Evolutionary conservation across 192 early-diverging fungal genomes (phyloP).

Genomic region (Coemansia sp.): DNA sequence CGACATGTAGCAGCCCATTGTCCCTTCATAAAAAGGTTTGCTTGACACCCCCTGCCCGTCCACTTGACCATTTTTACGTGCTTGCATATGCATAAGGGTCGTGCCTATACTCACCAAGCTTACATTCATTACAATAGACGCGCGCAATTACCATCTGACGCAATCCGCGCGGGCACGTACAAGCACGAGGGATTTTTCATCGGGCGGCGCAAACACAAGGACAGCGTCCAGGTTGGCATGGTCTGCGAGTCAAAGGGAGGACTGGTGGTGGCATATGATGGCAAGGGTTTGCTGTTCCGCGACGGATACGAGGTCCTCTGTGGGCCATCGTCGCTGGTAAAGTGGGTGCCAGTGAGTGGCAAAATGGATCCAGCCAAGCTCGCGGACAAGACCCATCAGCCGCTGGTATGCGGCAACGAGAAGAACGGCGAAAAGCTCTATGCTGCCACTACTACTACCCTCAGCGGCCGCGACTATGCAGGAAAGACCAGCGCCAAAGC

Average conservation of each 20-base stretch:
- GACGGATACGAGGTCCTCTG: slow-evolving; percentile 38
- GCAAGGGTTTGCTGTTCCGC: slow-evolving; percentile 32
- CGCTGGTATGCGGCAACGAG: slow-evolving; percentile 53
- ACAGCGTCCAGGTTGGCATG: slow-evolving; percentile 40
- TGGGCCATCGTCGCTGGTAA: slow-evolving; percentile 5
- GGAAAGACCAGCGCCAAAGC: slow-evolving; percentile 42
- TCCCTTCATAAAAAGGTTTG: not conserved
- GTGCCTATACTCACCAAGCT: not conserved
- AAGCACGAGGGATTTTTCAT: slow-evolving; percentile 24
- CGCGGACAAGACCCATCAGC: slow-evolving; percentile 5
- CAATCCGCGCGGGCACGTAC: slow-evolving; percentile 27
- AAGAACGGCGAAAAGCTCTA: slow-evolving; percentile 54
- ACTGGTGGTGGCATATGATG: slow-evolving; percentile 27
- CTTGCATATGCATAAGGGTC: slow-evolving; percentile 5
- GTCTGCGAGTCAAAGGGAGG: slow-evolving; percentile 31
- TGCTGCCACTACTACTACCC: slow-evolving; percentile 46
- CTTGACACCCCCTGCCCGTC: not conserved
- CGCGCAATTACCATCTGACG: slow-evolving; percentile 25
- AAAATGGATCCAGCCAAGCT: slow-evolving; percentile 10
- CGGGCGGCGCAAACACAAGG: slow-evolving; percentile 30
- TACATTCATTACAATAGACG: slow-evolving; percentile 11
- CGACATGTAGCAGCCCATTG: not conserved
- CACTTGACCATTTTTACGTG: slow-evolving; percentile 5
- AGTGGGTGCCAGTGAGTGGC: slow-evolving; percentile 21
- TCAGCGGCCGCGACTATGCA: slow-evolving; percentile 43